Conservation (phyloP, 352 stramenopile genomes). For the Discostella stelligera region DNA sequence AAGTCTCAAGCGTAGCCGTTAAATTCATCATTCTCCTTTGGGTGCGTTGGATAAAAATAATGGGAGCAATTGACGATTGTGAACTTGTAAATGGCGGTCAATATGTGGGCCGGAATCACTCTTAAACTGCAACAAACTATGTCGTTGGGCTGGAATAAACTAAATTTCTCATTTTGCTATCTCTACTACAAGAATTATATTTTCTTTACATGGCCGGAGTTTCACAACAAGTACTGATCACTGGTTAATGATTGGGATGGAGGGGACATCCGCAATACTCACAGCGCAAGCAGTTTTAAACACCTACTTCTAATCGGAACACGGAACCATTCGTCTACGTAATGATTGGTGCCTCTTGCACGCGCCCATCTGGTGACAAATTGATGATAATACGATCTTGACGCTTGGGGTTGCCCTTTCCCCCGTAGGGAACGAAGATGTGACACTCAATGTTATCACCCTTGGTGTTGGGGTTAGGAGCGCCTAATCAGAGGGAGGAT, state of each 20-base stretch:
- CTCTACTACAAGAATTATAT: too few relatives aligned
- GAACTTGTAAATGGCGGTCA: not conserved
- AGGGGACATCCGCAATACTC: not conserved
- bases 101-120: not conserved
- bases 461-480: slow-evolving; percentile 14
- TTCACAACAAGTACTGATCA: not conserved
- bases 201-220: too few relatives aligned
- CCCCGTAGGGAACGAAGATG: slow-evolving; percentile 47
- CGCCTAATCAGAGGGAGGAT: not conserved
- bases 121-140: not conserved
- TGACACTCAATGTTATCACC: slow-evolving; percentile 42
- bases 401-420: slow-evolving; percentile 21
- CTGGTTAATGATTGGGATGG: not conserved
- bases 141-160: not conserved
- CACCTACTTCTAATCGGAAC: not conserved
- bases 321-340: not conserved
- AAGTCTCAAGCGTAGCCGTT: slow-evolving; percentile 75
- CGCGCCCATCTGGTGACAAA: slow-evolving; percentile 41
- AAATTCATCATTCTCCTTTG: slow-evolving; percentile 19
- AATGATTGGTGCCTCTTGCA: slow-evolving; percentile 40
- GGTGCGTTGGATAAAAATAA: not conserved
- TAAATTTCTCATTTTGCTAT: not conserved
- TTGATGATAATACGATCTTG: slow-evolving; percentile 39
- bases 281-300: not conserved
- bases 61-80: not conserved